phyloP scores from a whole-genome alignment of 352 stramenopile genomes.

The Phytophthora sansomeana region DNA sequence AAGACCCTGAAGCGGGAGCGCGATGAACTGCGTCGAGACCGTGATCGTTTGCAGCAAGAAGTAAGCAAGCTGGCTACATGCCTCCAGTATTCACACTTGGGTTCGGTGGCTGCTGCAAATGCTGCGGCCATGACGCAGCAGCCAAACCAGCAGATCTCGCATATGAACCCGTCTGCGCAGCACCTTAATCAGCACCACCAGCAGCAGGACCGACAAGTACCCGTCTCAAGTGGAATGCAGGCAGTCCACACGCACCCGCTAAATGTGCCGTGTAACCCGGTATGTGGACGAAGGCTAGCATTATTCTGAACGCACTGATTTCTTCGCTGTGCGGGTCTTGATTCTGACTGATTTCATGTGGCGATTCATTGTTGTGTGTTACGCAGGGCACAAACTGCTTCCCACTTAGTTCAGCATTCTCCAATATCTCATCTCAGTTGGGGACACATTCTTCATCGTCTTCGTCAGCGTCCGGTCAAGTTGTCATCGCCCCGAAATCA shows the following conservation, averaged over 20 bases:
- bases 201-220: conserved; percentile 27
- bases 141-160: conserved; percentile 37
- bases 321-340: conserved; percentile 14
- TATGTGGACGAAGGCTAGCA: conserved; percentile 29
- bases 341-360: conserved; percentile 24
- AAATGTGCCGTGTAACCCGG: conserved; percentile 44
- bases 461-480: conserved; percentile 30
- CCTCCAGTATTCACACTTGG: conserved; percentile 71
- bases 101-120: conserved; percentile 55
- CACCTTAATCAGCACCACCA: conserved; percentile 17
- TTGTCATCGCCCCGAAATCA: conserved; percentile 46
- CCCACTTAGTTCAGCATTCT: conserved; percentile 54
- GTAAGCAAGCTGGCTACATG: conserved; percentile 71
- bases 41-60: conserved; percentile 71
- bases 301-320: conserved; percentile 28
- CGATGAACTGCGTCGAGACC: conserved; percentile 66
- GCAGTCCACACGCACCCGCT: conserved; percentile 46
- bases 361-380: conserved; percentile 5
- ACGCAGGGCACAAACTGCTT: conserved; percentile 51
- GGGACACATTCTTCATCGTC: conserved; percentile 24
- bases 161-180: conserved; percentile 34
- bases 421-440: conserved; percentile 37
- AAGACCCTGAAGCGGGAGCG: conserved; percentile 68
- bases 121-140: conserved; percentile 51
- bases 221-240: conserved; percentile 33